A percentile compares a stretch with the other conserved stretches of the same genome.
Evolutionary conservation across 2,329 filamentous ascomycete species (phyloP).

Genomic region (Chalaropsis thielavioides): DNA sequence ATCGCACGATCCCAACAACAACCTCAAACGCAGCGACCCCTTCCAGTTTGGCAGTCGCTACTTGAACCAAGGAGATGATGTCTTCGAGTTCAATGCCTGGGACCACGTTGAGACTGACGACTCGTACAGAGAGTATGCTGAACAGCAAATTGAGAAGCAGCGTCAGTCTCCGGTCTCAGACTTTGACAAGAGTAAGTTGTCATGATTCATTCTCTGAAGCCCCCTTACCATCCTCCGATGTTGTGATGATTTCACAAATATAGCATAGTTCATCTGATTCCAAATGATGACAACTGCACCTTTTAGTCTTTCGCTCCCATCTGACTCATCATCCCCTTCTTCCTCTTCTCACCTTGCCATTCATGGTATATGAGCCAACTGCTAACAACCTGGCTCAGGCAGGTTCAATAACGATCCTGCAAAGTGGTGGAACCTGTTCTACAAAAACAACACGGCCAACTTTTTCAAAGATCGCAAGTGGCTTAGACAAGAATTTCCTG

Average conservation of each 20-base stretch:
- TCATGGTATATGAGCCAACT: conserved; percentile 10
- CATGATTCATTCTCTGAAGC: conserved; percentile 15
- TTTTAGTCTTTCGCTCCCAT: conserved; percentile 61
- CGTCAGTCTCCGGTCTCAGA: conserved; percentile 76
- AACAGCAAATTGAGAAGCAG: conserved; percentile 73
- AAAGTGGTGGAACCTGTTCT: conserved; percentile 97
- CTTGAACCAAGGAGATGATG: conserved; percentile 70
- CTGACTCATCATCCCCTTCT: conserved; percentile 34
- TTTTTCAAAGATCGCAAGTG: conserved; percentile 99
- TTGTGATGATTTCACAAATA: conserved; percentile 42
- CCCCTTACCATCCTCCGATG: conserved; percentile 24
- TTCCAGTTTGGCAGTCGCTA: conserved; percentile 91
- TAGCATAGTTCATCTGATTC: conserved; percentile 59
- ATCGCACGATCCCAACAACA: conserved; percentile 56
- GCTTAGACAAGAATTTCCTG: conserved; percentile 88
- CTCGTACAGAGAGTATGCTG: conserved; percentile 71
- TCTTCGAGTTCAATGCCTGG: conserved; percentile 98
- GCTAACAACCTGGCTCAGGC: conserved; percentile 29
- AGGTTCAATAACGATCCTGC: conserved; percentile 83
- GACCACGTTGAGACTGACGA: conserved; percentile 93
- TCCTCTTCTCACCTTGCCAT: conserved; percentile 13
- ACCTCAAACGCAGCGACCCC: conserved; percentile 76
- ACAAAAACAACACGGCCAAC: conserved; percentile 92
- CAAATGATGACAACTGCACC: conserved; percentile 46
- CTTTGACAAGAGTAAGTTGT: conserved; percentile 64